These are phyloP conservation scores for Podila minutissima DNA, from an alignment of 192 early-diverging fungal species.

Conservation along the genomic window DNA sequence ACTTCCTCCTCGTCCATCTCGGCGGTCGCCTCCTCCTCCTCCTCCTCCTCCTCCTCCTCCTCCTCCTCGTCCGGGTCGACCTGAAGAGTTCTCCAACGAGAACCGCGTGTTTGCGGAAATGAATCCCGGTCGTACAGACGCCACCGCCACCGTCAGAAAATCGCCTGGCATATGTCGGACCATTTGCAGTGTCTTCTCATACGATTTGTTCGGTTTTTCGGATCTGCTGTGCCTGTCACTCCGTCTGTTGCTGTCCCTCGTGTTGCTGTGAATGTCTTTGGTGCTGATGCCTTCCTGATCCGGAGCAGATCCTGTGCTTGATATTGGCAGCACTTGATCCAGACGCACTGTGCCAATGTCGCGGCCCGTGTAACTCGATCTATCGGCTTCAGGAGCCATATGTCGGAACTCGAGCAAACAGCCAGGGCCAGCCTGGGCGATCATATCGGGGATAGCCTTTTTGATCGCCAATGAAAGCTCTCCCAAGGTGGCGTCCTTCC, in stretches of 20 bases:
- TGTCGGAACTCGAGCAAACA: slow-evolving; percentile 29
- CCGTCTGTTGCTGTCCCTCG: neutral
- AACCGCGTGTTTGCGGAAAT: neutral
- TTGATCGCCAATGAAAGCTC: slow-evolving; percentile 29
- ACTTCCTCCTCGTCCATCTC: slow-evolving; percentile 11
- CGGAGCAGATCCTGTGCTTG: neutral
- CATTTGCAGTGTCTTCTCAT: slow-evolving; percentile 21
- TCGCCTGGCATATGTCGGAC: slow-evolving; percentile 37
- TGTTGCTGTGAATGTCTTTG: slow-evolving; percentile 18
- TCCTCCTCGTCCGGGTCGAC: slow-evolving; percentile 28
- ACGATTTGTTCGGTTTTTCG: neutral
- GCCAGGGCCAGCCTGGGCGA: slow-evolving; percentile 11
- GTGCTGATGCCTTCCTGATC: slow-evolving; percentile 9
- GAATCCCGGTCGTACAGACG: neutral
- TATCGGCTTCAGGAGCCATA: slow-evolving; percentile 17
- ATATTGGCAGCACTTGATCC: neutral
- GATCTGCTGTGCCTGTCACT: neutral
- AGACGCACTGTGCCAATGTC: slow-evolving; percentile 27
- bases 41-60: slow-evolving; percentile 17
- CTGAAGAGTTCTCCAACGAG: slow-evolving; percentile 16
- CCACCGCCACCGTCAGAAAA: slow-evolving; percentile 35
- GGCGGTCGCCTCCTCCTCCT: slow-evolving; percentile 9
- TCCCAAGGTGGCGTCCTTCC: slow-evolving; percentile 47
- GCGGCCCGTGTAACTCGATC: slow-evolving; percentile 16
- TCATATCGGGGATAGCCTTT: slow-evolving; percentile 32